These are phyloP conservation scores for Aspergillus sparsus DNA, from an alignment of 495 filamentous ascomycete genomes.

Conservation along the genomic window DNA sequence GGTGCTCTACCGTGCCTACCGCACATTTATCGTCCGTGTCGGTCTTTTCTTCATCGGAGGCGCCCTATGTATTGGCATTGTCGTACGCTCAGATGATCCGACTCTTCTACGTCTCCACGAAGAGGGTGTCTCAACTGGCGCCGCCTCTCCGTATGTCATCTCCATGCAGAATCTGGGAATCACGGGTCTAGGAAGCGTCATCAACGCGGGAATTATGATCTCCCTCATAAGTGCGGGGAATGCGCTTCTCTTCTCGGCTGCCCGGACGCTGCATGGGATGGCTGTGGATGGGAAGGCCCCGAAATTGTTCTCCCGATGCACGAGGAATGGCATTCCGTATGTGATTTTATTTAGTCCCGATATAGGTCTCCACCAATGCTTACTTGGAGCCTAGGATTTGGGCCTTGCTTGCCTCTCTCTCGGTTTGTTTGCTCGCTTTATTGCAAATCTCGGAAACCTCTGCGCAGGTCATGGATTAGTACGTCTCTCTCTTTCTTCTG, in stretches of 20 bases:
- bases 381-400: constrained; percentile 3
- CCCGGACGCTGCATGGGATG: constrained; percentile 69
- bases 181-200: constrained; percentile 64
- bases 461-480: constrained; percentile 8
- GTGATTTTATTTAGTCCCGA: constrained; percentile 34
- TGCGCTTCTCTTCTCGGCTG: constrained; percentile 75
- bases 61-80: constrained; percentile 61
- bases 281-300: constrained; percentile 65
- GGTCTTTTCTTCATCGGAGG: constrained; percentile 70
- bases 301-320: constrained; percentile 51
- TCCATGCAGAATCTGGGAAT: constrained; percentile 74
- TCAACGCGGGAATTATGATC: constrained; percentile 72
- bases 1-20: constrained; percentile 55
- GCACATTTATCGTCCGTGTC: constrained; percentile 68
- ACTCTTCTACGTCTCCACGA: constrained; percentile 46
- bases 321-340: constrained; percentile 44
- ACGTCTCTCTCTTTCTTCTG: too few species aligned
- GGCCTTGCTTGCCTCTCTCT: neutral
- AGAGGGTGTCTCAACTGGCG: constrained; percentile 47
- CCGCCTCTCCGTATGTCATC: constrained; percentile 74
- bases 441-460: constrained; percentile 25
- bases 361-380: neutral
- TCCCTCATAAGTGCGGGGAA: constrained; percentile 79
- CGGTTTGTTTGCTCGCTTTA: constrained; percentile 32
- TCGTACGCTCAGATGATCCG: constrained; percentile 56